phyloP scores from a whole-genome alignment of 75 land plant genomes.

The Pinus taeda region DNA sequence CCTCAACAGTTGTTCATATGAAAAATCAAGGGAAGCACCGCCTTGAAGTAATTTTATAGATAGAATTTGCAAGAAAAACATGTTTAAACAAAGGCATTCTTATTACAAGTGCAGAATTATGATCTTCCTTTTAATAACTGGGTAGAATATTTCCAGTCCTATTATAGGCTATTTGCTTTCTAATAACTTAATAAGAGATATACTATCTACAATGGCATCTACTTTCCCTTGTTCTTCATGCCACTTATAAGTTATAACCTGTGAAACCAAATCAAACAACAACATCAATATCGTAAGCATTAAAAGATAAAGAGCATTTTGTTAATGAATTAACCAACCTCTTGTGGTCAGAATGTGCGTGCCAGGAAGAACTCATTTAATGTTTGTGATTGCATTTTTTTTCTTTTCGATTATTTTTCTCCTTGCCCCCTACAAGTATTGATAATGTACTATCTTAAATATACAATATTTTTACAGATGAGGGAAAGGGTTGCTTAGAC shows the following conservation, averaged over 20 bases:
- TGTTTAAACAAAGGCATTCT: neutral
- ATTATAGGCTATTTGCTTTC: neutral
- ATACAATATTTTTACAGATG: neutral
- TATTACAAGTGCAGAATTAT: conserved; percentile 1
- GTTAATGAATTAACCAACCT: neutral
- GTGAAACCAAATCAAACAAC: neutral
- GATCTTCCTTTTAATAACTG: neutral
- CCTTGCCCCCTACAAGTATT: neutral
- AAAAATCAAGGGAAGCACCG: neutral
- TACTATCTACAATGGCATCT: neutral
- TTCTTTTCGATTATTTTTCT: neutral
- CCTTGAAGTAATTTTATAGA: neutral
- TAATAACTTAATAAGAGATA: neutral
- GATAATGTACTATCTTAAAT: neutral
- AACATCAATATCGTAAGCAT: neutral
- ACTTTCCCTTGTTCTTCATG: neutral
- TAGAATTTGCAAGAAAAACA: neutral
- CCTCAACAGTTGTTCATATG: neutral
- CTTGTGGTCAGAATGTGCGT: neutral
- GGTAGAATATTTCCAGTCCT: neutral
- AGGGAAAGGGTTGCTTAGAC: neutral
- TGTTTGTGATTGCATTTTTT: neutral
- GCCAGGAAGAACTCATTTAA: neutral
- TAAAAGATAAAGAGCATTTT: neutral
- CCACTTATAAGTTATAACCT: too few species aligned